Evolutionary conservation across 1,284 basidiomycete species (phyloP).

Genomic region (Leccinum colubrinum): DNA sequence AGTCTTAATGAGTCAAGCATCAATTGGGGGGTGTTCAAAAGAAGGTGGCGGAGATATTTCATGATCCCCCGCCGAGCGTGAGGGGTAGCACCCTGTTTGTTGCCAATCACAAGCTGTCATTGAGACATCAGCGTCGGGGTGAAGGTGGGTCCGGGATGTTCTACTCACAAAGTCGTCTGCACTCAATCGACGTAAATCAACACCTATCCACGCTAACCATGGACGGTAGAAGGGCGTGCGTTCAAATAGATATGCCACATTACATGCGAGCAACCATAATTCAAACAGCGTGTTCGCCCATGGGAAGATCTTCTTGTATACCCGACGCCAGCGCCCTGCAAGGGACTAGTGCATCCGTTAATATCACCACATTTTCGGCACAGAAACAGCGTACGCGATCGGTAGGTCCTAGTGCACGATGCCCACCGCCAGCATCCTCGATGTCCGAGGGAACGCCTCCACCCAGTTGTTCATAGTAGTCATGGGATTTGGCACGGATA

Average conservation of each 20-base stretch:
- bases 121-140: constrained; percentile 6
- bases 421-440: constrained; percentile 48
- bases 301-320: constrained; percentile 78
- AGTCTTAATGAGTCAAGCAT: constrained; percentile 78
- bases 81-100: constrained; percentile 34
- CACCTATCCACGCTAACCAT: constrained; percentile 84
- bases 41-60: constrained; percentile 42
- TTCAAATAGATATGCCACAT: constrained; percentile 91
- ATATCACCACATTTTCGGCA: constrained; percentile 1
- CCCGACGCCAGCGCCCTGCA: constrained; percentile 48
- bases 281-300: constrained; percentile 80
- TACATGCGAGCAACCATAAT: constrained; percentile 79
- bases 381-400: constrained; percentile 44
- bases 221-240: constrained; percentile 87
- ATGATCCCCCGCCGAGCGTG: constrained; percentile 37
- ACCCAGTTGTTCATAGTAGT: constrained; percentile 88
- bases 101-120: constrained; percentile 43
- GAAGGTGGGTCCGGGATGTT: background rate
- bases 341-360: constrained; percentile 35
- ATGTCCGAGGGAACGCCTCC: constrained; percentile 73
- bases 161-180: constrained; percentile 69
- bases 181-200: constrained; percentile 79
- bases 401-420: constrained; percentile 43
- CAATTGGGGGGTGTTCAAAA: constrained; percentile 56
- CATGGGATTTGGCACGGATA: constrained; percentile 83